Evolutionary conservation across 306 rosid species (phyloP).

Genomic region (Pachyrhizus erosus): DNA sequence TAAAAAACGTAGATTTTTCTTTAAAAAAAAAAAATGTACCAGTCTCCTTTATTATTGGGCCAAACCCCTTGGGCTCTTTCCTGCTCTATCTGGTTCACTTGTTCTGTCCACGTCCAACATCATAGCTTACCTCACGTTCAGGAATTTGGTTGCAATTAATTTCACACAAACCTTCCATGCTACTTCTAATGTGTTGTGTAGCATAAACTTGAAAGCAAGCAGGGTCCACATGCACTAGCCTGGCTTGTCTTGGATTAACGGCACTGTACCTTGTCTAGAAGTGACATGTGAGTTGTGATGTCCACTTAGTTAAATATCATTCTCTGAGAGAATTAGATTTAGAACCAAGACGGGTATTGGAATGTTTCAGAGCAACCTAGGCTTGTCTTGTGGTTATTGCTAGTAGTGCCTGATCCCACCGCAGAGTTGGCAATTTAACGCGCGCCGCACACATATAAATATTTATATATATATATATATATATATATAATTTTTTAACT

Average conservation of each 20-base stretch:
- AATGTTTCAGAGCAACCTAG: constrained; percentile 17
- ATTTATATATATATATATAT: too few species aligned
- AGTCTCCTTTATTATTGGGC: neutral
- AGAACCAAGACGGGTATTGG: neutral
- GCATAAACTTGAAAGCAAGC: constrained; percentile 21
- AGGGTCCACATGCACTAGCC: constrained; percentile 8
- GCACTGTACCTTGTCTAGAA: constrained; percentile 9
- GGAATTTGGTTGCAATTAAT: constrained; percentile 38
- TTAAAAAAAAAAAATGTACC: neutral
- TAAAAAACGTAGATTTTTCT: neutral
- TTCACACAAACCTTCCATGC: constrained; percentile 32
- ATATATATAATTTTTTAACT: neutral
- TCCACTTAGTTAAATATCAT: constrained; percentile 24
- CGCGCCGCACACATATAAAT: too few species aligned
- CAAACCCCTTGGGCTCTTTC: neutral
- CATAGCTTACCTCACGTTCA: neutral
- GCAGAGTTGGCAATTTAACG: constrained; percentile 11
- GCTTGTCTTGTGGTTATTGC: constrained; percentile 22
- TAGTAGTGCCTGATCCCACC: neutral
- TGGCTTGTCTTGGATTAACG: constrained; percentile 16
- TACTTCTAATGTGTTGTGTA: constrained; percentile 35
- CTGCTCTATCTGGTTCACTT: neutral
- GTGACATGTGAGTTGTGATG: constrained; percentile 21
- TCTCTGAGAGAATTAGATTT: neutral
- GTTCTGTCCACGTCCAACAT: neutral